A percentile compares a stretch with the other conserved stretches of the same genome.
phyloP scores from a whole-genome alignment of 2,329 filamentous ascomycete genomes.

The Fusarium veterinarium region DNA sequence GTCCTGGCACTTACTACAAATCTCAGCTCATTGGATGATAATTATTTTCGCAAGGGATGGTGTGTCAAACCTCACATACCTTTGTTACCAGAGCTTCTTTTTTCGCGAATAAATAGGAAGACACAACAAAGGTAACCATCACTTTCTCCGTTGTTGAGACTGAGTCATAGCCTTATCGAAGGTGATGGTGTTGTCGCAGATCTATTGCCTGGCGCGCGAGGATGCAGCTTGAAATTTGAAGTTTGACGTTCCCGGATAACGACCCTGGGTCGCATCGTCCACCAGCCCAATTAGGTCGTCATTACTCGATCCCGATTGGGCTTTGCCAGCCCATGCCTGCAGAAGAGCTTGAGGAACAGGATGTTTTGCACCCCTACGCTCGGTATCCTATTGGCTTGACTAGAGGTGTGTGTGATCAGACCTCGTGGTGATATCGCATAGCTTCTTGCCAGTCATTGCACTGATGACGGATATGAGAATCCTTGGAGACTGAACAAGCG shows the following conservation, averaged over 20 bases:
- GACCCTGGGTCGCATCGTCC: constrained; percentile 6
- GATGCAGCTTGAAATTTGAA: neutral
- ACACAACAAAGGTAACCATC: neutral
- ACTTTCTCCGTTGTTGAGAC: neutral
- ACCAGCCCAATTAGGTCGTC: constrained; percentile 13
- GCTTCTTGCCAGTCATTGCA: neutral
- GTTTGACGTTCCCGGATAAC: constrained; percentile 18
- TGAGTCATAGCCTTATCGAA: neutral
- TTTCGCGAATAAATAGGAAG: neutral
- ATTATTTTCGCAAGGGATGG: neutral
- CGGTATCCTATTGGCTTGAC: constrained; percentile 24
- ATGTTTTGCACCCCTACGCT: constrained; percentile 11
- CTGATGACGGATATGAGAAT: constrained; percentile 2
- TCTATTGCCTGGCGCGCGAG: neutral
- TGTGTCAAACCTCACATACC: neutral
- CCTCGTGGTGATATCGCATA: constrained; percentile 20
- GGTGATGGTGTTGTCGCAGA: neutral
- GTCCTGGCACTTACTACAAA: neutral
- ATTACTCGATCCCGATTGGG: constrained; percentile 28
- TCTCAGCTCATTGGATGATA: neutral
- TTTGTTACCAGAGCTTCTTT: neutral
- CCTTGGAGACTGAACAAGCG: neutral
- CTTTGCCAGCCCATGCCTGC: neutral
- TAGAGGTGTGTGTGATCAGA: constrained; percentile 29
- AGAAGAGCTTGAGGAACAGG: constrained; percentile 20